Evolutionary conservation across 1,284 basidiomycete genomes (phyloP).

Genomic region (Vanrija pseudolonga): DNA sequence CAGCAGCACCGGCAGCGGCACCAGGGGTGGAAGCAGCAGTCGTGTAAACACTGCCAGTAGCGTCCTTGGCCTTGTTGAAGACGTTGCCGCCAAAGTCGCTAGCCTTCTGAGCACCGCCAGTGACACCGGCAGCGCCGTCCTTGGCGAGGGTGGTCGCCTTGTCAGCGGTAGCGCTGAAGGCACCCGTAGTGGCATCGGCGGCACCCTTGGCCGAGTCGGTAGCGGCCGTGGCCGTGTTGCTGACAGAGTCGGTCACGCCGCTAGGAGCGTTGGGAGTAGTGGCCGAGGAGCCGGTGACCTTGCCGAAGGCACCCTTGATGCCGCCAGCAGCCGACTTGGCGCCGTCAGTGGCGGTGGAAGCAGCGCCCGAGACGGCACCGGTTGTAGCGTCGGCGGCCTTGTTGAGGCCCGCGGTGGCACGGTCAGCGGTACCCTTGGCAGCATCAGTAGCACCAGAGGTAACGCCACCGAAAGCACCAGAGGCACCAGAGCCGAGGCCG

Average conservation of each 20-base stretch:
- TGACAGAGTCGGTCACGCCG: not conserved
- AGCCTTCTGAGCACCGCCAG: slow-evolving; percentile 11
- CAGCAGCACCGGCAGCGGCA: not conserved
- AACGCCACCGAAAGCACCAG: not conserved
- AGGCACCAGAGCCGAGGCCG: not conserved
- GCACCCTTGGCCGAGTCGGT: slow-evolving; percentile 3
- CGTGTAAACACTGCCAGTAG: no score
- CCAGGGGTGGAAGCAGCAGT: not conserved
- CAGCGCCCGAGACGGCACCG: not conserved
- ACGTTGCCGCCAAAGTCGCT: not conserved
- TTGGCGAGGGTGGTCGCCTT: not conserved
- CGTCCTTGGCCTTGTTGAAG: slow-evolving; percentile 9
- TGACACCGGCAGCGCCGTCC: slow-evolving; percentile 4
- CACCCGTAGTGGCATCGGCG: not conserved
- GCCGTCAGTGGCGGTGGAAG: not conserved
- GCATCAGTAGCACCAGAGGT: not conserved
- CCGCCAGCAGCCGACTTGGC: no score
- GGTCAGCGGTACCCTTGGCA: no score
- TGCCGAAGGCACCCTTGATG: not conserved
- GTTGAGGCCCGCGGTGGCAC: not conserved
- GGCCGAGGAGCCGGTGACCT: not conserved
- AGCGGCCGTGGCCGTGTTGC: not conserved
- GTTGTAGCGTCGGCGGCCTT: not conserved
- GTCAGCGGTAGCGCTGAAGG: not conserved
- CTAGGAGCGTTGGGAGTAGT: not conserved